Conservation (phyloP, 1,139 yeast species). For the Yamadazyma trypodendri region DNA sequence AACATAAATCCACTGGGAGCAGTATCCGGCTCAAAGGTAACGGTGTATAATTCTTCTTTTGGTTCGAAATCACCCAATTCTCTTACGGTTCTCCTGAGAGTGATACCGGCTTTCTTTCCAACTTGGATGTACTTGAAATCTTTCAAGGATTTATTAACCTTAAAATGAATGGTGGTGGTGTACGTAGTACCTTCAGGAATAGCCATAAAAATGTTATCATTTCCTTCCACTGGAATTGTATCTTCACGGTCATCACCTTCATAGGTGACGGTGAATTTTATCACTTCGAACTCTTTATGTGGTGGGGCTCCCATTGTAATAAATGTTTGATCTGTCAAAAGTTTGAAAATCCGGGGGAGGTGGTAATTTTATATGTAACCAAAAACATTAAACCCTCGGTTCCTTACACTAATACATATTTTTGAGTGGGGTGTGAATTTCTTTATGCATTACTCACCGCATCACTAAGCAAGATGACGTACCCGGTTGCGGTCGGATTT, state of each 20-base stretch:
- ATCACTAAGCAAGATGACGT: background rate
- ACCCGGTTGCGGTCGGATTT: constrained; percentile 13
- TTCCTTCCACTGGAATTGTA: constrained; percentile 28
- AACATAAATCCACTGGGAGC: constrained; percentile 44
- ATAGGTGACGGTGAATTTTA: constrained; percentile 31
- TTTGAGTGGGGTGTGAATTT: constrained; percentile 1
- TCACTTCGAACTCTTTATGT: constrained; percentile 33
- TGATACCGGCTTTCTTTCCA: constrained; percentile 39
- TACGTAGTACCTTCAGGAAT: constrained; percentile 44
- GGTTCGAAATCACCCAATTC: constrained; percentile 35
- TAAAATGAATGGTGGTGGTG: constrained; percentile 33
- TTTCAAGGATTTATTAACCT: constrained; percentile 30
- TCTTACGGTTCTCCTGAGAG: constrained; percentile 31
- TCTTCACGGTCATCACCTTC: constrained; percentile 31
- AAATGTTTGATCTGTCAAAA: background rate
- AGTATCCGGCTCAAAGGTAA: constrained; percentile 34
- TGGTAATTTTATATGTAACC: background rate
- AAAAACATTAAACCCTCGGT: constrained; percentile 1
- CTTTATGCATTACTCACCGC: no score
- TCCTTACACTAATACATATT: no score
- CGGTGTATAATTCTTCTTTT: constrained; percentile 26
- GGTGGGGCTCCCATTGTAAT: constrained; percentile 6
- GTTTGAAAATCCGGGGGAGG: background rate
- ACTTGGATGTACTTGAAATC: constrained; percentile 37
- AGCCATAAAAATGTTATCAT: constrained; percentile 24